Base-by-base conservation (phyloP, 1,284 basidiomycete genomes). In the Ceratobasidium sp. region DNA sequence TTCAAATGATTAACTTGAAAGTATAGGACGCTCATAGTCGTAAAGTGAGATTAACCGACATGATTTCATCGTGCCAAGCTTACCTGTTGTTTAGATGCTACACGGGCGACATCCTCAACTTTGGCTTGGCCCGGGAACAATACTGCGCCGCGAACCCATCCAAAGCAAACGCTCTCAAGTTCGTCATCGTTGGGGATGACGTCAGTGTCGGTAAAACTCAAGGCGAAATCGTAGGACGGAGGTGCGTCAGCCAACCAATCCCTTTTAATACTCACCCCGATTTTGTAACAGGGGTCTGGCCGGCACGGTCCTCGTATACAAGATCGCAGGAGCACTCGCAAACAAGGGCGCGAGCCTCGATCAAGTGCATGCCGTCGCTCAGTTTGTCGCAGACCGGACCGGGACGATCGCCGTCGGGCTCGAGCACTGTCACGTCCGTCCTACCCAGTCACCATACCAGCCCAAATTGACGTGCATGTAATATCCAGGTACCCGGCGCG, bases 391-490 rank as follows among this genome's bases (percentile, higher is more conserved):
- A 0, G 84, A 86, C 9, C 86, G 87, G 59, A 81, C 92, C 16
- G 95, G 88, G 5, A 96, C 95, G 0, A 90, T 97, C 76, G 96
- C 96, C 56, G 91, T 92, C 61, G 94, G 93, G n/a, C 86, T 97
- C 56, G 95, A 95, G 59, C 96, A 98, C 82, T 95, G 93, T 78
- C 94, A 97, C 82, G 94, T 95, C 14, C 48, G 59, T 43, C 19
- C 7, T 68, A 22, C 29, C 41, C 37, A 8, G 22, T 11, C 16
- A 37, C 29, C 46, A 29, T 48, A 22, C 65, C 72, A 56, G 61
- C 54, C 31, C 56, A 77, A 22, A 8, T 54, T 43, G 24, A 68
- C 16, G 13, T 29, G 2, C 65, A 4, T 74, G 46, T 29, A 6
- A 4, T 14, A 16, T 24, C 13, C 71, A 93, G 91, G 89, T 95